Evolutionary conservation across 371 early-diverging fungal genomes (phyloP), one percentile per base, ranked within the genome.

Genomic region (Furculomyces boomerangus): DNA sequence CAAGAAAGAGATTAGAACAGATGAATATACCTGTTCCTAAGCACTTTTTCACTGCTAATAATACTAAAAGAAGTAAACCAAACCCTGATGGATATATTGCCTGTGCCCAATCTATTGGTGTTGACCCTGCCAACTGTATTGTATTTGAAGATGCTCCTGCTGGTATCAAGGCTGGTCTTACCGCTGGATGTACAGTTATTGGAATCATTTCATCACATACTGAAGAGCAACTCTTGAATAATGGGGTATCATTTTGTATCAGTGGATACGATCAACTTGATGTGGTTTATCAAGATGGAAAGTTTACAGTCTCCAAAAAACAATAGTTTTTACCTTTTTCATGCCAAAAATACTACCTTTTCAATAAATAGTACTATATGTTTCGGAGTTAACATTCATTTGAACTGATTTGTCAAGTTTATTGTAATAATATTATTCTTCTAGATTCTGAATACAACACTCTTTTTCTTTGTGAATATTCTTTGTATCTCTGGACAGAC

Each of bases 131-230:
- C 28, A 70, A 64, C 3, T 82, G 82, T 54, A 56, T 84, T 16
- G 84, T 82, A 2, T 79, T 82, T 70, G 84, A 84, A 58, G 84
- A 84, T 59, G 81, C 84, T 0, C 79, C 72, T 14, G 75, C 79
- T 0, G 84, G 79, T 3, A 70, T 79, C 3, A 39, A 52, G 5
- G 76, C 84, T 1, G 84, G 80, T 0, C 52, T 61, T 3, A 72
- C 68, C 0, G 71, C 80, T 1, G 80, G 78, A 0, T 78, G 78
- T 45, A 57, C 67, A 28, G 74, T 72, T 10, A 69, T 83, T 22
- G 80, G 75, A 3, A 72, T 80, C 24, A 62, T 73, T 29, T 77
- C 82, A 3, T 75, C 76, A 1, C 75, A 77, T 35, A 67, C 76
- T 0, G 65, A 60, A 10, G 70, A 73, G 30, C 74, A 79, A 53